Evolutionary conservation across 2,329 filamentous ascomycete species (phyloP).

Genomic region (Claviceps cyperi): DNA sequence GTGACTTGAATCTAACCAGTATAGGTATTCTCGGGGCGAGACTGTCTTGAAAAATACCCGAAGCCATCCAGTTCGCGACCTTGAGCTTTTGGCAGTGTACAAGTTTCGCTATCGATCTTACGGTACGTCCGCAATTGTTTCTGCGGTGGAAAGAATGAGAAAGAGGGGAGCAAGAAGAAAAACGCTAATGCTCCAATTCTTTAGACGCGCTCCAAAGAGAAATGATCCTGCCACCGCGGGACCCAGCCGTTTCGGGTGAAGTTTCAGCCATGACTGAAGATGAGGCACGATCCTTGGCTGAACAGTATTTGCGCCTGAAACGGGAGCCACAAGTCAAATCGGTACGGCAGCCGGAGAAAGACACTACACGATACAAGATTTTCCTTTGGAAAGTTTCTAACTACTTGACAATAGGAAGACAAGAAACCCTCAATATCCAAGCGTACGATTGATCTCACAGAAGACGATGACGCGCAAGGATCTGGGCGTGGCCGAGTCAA

Average conservation of each 20-base stretch:
- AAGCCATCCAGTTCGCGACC: not conserved
- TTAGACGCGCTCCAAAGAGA: conserved; percentile 11
- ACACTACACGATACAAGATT: no score
- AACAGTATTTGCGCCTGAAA: conserved; percentile 8
- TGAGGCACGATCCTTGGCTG: conserved; percentile 10
- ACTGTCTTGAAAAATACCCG: not conserved
- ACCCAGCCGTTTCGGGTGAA: not conserved
- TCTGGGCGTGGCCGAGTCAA: not conserved
- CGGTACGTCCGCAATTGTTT: conserved; percentile 4
- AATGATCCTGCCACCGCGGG: conserved; percentile 10
- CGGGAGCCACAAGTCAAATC: not conserved
- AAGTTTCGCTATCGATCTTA: conserved; percentile 13
- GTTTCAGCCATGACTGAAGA: conserved; percentile 7
- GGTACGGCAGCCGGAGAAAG: not conserved
- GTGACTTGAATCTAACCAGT: not conserved
- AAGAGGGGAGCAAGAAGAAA: not conserved
- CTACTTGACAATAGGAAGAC: not conserved
- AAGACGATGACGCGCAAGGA: not conserved
- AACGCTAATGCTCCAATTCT: not conserved
- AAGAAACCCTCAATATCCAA: not conserved
- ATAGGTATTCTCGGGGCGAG: not conserved
- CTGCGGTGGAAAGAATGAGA: not conserved
- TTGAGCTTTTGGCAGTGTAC: not conserved
- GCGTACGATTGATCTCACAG: conserved; percentile 7
- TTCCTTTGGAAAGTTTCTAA: not conserved